phyloP scores from a whole-genome alignment of 2,329 filamentous ascomycete species.

The Aspergillus pseudotamarii region DNA sequence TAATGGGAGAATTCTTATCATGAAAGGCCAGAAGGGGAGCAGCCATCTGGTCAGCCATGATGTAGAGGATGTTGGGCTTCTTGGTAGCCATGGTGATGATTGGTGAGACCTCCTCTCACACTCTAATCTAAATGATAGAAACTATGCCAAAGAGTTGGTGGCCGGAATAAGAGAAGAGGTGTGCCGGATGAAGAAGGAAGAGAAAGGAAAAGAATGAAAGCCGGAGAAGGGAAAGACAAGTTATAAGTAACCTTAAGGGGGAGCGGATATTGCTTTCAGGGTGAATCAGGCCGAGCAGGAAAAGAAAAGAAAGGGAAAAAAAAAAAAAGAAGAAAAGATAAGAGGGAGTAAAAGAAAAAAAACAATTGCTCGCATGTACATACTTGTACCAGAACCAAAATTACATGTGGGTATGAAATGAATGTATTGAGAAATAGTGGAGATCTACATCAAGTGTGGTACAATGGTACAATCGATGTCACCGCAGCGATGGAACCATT shows the following conservation, averaged over 20 bases:
- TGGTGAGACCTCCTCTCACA: constrained; percentile 1
- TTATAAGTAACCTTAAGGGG: constrained; percentile 2
- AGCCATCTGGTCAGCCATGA: constrained; percentile 95
- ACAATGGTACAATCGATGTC: constrained; percentile 15
- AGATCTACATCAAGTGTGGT: constrained; percentile 14
- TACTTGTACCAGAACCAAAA: constrained; percentile 7
- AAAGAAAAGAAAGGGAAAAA: neutral
- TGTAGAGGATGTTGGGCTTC: constrained; percentile 81
- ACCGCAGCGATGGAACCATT: constrained; percentile 28
- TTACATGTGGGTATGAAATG: neutral
- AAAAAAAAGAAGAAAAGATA: constrained; percentile 9
- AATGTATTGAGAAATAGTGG: neutral
- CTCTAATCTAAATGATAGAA: constrained; percentile 5
- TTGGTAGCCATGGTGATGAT: constrained; percentile 41
- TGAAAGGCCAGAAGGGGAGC: constrained; percentile 91
- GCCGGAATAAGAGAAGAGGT: constrained; percentile 1
- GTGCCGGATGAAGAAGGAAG: constrained; percentile 9
- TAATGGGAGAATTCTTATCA: constrained; percentile 84
- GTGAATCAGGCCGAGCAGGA: neutral
- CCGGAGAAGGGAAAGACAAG: neutral
- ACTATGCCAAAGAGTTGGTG: neutral
- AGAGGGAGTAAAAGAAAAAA: constrained; percentile 24
- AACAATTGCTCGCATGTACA: constrained; percentile 20
- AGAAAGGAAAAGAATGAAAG: constrained; percentile 2
- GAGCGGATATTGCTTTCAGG: constrained; percentile 5